Evolutionary conservation across 352 stramenopile species (phyloP), one percentile per base, ranked within the genome.

Genomic region (Phytophthora pseudosyringae): DNA sequence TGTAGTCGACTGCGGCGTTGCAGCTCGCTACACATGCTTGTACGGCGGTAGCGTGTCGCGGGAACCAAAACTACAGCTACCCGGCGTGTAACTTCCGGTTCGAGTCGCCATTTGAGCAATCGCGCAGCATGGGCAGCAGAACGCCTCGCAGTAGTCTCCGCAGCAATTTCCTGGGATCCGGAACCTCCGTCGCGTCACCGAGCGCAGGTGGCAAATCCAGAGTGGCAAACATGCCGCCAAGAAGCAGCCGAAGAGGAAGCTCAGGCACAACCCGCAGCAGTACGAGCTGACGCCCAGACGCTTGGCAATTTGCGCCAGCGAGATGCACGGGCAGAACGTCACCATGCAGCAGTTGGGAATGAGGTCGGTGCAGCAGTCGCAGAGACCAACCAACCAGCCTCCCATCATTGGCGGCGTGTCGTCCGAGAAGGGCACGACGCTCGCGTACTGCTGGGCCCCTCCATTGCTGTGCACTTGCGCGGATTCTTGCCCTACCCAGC

Each of bases 51-150:
- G 51, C 0, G 69, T 64, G 28, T 74, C 64, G 11, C 56, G 73
- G 41, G 73, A 56, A 56, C 49, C n/a, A 45, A 87, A 86, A 53
- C 71, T 75, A 56, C 80, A 89, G 32, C 41, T 75, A 33, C 69
- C 65, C 1, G 65, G 75, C 32, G 29, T 76, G 62, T 89, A 89
- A 44, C 75, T 87, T 41, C 79, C 79, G 3, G 71, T 32, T 64
- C 79, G 74, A 18, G 77, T 84, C 31, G 78, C 80, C 35, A 87
- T 76, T 58, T 87, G 80, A 16, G 80, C 76, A 41, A 89, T 70
- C n/a, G 67, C 52, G 59, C 76, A 88, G 66, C 69, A 81, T 13
- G 64, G 55, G 48, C 80, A 89, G 45, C 64, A 85, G n/a, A 67
- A 74, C 5, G 78, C 32, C 18, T 40, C 53, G 33, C 57, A 77